phyloP scores from a whole-genome alignment of 345 rosid species.

The Salix caprea region DNA sequence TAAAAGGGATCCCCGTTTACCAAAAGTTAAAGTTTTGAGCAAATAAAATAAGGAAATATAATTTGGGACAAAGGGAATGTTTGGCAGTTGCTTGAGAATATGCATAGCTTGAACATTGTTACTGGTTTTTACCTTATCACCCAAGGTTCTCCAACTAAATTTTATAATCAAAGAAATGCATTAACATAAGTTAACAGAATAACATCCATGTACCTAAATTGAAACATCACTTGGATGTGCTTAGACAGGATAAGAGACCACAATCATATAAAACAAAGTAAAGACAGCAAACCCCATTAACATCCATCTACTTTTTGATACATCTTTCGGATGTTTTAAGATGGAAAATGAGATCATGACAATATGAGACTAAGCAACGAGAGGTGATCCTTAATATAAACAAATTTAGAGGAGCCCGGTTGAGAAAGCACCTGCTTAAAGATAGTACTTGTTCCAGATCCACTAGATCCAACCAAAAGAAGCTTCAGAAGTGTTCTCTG shows the following conservation, averaged over 20 bases:
- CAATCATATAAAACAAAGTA: neutral
- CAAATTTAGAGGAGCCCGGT: neutral
- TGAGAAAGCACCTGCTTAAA: constrained; percentile 76
- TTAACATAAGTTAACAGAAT: neutral
- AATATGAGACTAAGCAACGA: neutral
- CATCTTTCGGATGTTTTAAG: too few relatives aligned
- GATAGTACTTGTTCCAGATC: constrained; percentile 95
- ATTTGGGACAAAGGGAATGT: neutral
- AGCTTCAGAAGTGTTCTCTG: constrained; percentile 67
- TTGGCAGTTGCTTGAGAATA: neutral
- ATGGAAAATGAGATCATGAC: neutral
- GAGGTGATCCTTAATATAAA: neutral
- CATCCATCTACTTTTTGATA: neutral
- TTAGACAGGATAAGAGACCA: neutral
- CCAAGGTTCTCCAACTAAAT: neutral
- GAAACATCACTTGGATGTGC: neutral
- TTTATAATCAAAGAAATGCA: neutral
- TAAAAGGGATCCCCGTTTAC: neutral
- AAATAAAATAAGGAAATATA: neutral
- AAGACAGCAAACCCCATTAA: neutral
- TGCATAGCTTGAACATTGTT: neutral
- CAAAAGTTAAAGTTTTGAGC: neutral
- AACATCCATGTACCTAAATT: neutral
- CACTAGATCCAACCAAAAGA: constrained; percentile 77
- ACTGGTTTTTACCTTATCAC: neutral